Evolutionary conservation across 202 grass and related monocot genomes (phyloP), one percentile per base, ranked within the genome.

Genomic region (Setaria viridis): DNA sequence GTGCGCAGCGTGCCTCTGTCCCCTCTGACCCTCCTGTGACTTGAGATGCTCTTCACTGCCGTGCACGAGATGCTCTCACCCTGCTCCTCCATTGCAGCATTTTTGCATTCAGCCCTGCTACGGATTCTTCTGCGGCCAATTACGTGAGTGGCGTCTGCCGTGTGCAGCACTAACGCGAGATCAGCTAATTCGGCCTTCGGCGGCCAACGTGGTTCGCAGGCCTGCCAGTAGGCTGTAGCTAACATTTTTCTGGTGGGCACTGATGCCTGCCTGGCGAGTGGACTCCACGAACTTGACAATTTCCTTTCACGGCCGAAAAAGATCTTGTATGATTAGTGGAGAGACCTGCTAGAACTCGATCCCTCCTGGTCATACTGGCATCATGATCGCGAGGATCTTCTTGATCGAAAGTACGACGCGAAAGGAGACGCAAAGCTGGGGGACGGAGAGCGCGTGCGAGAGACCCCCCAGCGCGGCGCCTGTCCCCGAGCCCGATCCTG

Each of bases 241-340:
- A 37, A 20, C 72, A 2, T 37, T 13, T 21, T 13, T 10, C 11
- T 19, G 20, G 39, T 39, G 58, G 58, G 41, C 41, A 20, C 12
- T 9, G 39, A 75, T 48, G 78, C 19, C 4, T 66, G 59, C n/a
- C 79, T 11, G 56, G 12, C 35, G 58, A 49, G 62, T 35, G 62
- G 72, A 88, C 15, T 77, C 72, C 86, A 88, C 55, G 55, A 59
- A n/a, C 30, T 25, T 4, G 32, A 60, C 62, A 7, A 41, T 6
- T 6, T 45, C 39, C 19, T 39, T 39, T 39, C 53, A 4, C 79
- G 7, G 16, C 32, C 64, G 30, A 59, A 59, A 48, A 17, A 56
- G 46, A 74, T 48, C 60, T 66, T 4, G 1, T 39, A 25, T 48
- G 5, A 20, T n/a, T 58, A n/a, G 35, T 2, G 45, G 35, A 20